Percentiles rank a stretch among this genome's conserved stretches.
These are phyloP conservation scores for Aspergillus avenaceus DNA, from an alignment of 495 filamentous ascomycete genomes.

Conservation along the genomic window DNA sequence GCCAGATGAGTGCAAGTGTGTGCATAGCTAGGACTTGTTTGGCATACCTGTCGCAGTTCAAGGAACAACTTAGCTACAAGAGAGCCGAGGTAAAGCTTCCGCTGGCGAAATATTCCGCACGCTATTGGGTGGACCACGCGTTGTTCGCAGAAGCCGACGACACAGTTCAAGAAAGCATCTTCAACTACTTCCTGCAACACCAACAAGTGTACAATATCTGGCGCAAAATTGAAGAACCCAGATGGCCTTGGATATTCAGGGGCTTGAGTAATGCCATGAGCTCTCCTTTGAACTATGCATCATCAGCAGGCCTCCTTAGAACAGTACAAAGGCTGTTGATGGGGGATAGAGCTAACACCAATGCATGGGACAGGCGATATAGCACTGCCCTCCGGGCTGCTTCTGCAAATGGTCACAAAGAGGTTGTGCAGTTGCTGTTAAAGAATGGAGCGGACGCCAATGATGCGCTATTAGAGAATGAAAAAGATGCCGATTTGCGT, in stretches of 20 bases:
- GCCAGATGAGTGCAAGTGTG: slow-evolving; percentile 6
- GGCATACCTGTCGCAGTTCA: slow-evolving; percentile 8
- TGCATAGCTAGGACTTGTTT: slow-evolving; percentile 8
- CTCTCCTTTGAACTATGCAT: slow-evolving; percentile 9
- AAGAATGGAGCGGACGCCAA: too few species aligned
- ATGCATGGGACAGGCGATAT: background rate
- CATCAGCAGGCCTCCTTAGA: background rate
- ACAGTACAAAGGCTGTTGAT: background rate
- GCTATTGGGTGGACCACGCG: slow-evolving; percentile 11
- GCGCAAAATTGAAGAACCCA: background rate
- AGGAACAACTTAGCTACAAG: background rate
- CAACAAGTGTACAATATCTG: slow-evolving; percentile 13
- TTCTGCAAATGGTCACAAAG: slow-evolving; percentile 5
- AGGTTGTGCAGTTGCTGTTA: too few species aligned
- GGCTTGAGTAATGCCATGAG: background rate
- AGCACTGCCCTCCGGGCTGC: background rate
- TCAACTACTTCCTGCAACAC: slow-evolving; percentile 7
- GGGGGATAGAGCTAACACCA: slow-evolving; percentile 1
- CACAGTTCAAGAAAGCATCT: slow-evolving; percentile 21
- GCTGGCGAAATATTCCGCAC: slow-evolving; percentile 3
- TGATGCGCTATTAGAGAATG: too few species aligned
- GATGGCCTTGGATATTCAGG: background rate
- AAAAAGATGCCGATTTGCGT: too few species aligned
- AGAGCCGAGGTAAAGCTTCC: slow-evolving; percentile 1
- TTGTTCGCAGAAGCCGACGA: slow-evolving; percentile 18